Evolutionary conservation across 2,329 filamentous ascomycete species (phyloP).

Genomic region (Aspergillus intermedius): DNA sequence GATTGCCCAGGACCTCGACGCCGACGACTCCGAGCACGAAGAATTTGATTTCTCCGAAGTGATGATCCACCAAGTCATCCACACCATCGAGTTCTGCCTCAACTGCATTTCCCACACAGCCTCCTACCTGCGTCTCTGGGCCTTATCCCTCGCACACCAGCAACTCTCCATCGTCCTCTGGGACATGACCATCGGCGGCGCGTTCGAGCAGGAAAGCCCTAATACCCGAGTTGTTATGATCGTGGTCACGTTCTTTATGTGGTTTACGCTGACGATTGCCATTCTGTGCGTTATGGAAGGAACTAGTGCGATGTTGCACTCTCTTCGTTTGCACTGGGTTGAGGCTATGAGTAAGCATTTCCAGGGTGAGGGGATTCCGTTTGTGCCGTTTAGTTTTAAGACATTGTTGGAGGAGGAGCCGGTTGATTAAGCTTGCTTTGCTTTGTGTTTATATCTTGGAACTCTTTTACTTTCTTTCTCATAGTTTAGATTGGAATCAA

Average conservation of each 20-base stretch:
- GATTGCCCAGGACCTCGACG: conserved; percentile 73
- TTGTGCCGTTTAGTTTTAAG: conserved; percentile 84
- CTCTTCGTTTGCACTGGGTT: conserved; percentile 87
- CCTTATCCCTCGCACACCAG: conserved; percentile 91
- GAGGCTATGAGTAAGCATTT: conserved; percentile 98
- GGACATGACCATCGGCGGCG: conserved; percentile 84
- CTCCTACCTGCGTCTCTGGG: conserved; percentile 97
- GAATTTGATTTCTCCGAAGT: conserved; percentile 96
- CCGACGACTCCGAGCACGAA: conserved; percentile 70
- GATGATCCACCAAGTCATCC: conserved; percentile 99
- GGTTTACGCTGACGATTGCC: conserved; percentile 76
- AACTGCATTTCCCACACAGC: conserved; percentile 99
- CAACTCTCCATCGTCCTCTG: conserved; percentile 94
- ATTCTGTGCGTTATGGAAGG: conserved; percentile 93
- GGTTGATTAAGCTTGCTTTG: conserved; percentile 31
- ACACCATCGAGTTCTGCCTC: conserved; percentile 98
- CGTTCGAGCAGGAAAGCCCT: conserved; percentile 59
- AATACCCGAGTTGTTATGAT: conserved; percentile 69
- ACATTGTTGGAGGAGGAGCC: conserved; percentile 74
- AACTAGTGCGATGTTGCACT: conserved; percentile 92
- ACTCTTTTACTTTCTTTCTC: conserved; percentile 7
- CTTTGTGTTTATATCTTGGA: conserved; percentile 6
- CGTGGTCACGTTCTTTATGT: conserved; percentile 75
- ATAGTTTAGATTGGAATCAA: neutral
- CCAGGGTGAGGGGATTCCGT: conserved; percentile 79